Conservation (phyloP, 2,329 filamentous ascomycete genomes). For the Podosphaera fusca region DNA sequence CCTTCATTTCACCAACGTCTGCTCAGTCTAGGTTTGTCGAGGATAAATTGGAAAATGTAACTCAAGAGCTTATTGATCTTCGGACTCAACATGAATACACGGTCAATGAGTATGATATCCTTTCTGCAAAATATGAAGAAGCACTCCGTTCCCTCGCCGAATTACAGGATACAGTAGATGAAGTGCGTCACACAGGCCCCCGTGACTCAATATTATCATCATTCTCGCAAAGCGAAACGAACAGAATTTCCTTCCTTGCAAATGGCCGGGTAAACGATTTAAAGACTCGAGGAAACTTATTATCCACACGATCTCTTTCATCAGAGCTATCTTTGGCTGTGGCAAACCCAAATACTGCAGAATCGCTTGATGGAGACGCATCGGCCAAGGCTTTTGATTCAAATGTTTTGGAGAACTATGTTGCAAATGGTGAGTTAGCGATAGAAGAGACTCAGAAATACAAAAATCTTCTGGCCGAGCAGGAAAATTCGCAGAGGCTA, state of each 20-base stretch:
- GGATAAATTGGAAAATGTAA: slow-evolving; percentile 79
- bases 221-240: slow-evolving; percentile 25
- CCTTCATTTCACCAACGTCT: slow-evolving; percentile 29
- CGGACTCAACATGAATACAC: slow-evolving; percentile 77
- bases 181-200: slow-evolving; percentile 39
- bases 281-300: slow-evolving; percentile 42
- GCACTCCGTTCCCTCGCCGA: slow-evolving; percentile 62
- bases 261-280: slow-evolving; percentile 47
- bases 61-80: slow-evolving; percentile 75
- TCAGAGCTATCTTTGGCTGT: slow-evolving; percentile 79
- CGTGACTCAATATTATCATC: slow-evolving; percentile 32
- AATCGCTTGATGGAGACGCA: slow-evolving; percentile 36
- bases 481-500: slow-evolving; percentile 49
- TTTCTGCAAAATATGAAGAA: slow-evolving; percentile 79
- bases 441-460: slow-evolving; percentile 46
- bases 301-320: slow-evolving; percentile 76
- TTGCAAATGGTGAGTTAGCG: slow-evolving; percentile 16
- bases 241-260: slow-evolving; percentile 68
- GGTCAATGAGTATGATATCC: slow-evolving; percentile 53
- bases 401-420: slow-evolving; percentile 9
- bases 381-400: slow-evolving; percentile 18
- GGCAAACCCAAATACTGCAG: slow-evolving; percentile 45
- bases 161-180: slow-evolving; percentile 66
- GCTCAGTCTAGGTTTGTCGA: slow-evolving; percentile 69
- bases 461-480: slow-evolving; percentile 47